Conservation (phyloP, 345 rosid species). For the Limnanthes douglasii region DNA sequence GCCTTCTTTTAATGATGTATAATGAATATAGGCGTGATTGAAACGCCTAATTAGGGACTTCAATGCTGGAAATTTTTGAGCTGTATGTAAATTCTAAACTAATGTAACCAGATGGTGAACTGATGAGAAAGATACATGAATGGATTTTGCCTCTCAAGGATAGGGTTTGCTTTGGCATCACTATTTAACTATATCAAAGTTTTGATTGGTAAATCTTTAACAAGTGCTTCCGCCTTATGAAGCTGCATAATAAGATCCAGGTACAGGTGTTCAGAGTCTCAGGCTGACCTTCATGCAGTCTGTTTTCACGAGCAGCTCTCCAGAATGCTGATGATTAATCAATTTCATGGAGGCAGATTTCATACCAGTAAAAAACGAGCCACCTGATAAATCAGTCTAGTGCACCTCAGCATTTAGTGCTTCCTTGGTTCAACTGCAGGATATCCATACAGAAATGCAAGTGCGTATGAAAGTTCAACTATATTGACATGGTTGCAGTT, state of each 20-base stretch:
- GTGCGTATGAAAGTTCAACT: constrained; percentile 9
- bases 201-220: constrained; percentile 14
- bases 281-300: constrained; percentile 1
- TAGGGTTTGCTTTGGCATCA: constrained; percentile 7
- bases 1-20: background rate
- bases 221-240: constrained; percentile 13
- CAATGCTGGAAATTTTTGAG: no score
- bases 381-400: constrained; percentile 3
- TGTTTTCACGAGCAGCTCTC: constrained; percentile 7
- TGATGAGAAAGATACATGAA: background rate
- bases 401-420: constrained; percentile 6
- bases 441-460: constrained; percentile 5
- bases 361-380: constrained; percentile 4
- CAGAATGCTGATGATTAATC: constrained; percentile 1
- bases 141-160: background rate
- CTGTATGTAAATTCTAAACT: no score
- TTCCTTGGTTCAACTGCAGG: constrained; percentile 8
- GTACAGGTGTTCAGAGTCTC: constrained; percentile 12
- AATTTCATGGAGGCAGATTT: background rate
- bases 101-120: background rate
- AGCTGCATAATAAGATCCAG: constrained; percentile 15
- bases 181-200: constrained; percentile 11
- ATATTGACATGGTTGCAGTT: constrained; percentile 7
- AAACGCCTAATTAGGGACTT: constrained; percentile 1
- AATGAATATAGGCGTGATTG: background rate